Evolutionary conservation across 805 yeast genomes (phyloP), one percentile per base, ranked within the genome.

Genomic region (Hanseniaspora guilliermondii): DNA sequence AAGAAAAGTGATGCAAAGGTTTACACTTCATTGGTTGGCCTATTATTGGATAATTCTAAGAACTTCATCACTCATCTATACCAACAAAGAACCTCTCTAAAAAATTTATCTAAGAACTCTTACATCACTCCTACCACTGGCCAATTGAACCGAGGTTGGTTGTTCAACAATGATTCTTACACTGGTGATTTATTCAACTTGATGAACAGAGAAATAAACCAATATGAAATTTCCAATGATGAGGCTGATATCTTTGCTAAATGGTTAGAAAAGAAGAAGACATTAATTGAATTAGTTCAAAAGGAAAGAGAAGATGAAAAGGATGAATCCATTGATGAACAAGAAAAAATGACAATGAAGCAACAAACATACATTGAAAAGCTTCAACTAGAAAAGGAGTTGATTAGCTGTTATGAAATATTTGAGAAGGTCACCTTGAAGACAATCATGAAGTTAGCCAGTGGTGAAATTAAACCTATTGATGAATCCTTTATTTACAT

Each of bases 381-480:
- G 58, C 73, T 87, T 48, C 70, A 82, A 47, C 77, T 89, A 60
- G 98, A 93, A 64, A 79, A 82, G 60, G 68, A 87, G 53, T 70
- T 87, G 56, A 79, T 80, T 65, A 83, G 83, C 63, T 75, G 82
- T 25, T 74, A 84, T 47, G 79, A 76, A 61, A 96, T 87, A 47
- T 93, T 91, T 70, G 79, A 88, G 25, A 71, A 74, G 17, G 77
- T 79, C 33, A 89, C 97, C 19, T 76, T 83, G 21, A 77, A 78
- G 60, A 93, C 95, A 48, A 96, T 96, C 14, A 71, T 84, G 60
- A 76, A 82, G 32, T 79, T 91, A 41, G 74, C 84, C 49, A 76
- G 79, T 58, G 95, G 91, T 45, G 85, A 85, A 60, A 64, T 87
- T 49, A 61, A 76, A 9, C 46, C 46, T 36, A 14, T 42, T 22